Conservation (phyloP, 2,329 filamentous ascomycete species). For the Dactylonectria macrodidyma region DNA sequence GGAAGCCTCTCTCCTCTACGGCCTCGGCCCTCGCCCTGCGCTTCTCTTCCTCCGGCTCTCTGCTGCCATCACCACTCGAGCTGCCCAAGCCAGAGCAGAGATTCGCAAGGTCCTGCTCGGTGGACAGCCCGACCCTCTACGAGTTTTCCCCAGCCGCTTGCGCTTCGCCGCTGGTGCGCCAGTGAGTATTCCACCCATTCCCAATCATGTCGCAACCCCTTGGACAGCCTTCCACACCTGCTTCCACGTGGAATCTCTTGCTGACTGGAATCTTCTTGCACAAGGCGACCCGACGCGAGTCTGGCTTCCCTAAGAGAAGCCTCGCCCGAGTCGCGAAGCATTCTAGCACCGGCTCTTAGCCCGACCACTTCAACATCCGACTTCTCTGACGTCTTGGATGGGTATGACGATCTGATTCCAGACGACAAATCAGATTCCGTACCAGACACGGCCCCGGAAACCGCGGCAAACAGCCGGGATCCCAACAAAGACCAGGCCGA, state of each 20-base stretch:
- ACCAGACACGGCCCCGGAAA: conserved; percentile 46
- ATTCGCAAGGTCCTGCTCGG: conserved; percentile 68
- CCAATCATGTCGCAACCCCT: conserved; percentile 23
- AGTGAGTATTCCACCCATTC: conserved; percentile 45
- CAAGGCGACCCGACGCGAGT: conserved; percentile 46
- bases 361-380: conserved; percentile 62
- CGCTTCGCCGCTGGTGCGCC: conserved; percentile 35
- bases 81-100: conserved; percentile 66
- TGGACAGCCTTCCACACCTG: conserved; percentile 17
- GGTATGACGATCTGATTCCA: conserved; percentile 61
- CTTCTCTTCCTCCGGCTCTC: conserved; percentile 46
- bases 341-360: conserved; percentile 56
- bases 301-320: conserved; percentile 43
- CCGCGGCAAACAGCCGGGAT: conserved; percentile 43
- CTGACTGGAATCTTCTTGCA: conserved; percentile 48
- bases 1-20: conserved; percentile 73
- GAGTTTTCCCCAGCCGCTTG: conserved; percentile 62
- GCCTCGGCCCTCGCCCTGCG: conserved; percentile 48
- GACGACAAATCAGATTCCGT: conserved; percentile 49
- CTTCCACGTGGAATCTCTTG: conserved; percentile 26
- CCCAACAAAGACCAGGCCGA: conserved; percentile 46
- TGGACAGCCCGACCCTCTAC: conserved; percentile 75
- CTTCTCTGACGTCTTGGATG: conserved; percentile 59
- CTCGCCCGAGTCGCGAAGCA: conserved; percentile 54
- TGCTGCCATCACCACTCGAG: conserved; percentile 54